Conservation (phyloP, 805 yeast species). For the Candida fluviatilis region DNA sequence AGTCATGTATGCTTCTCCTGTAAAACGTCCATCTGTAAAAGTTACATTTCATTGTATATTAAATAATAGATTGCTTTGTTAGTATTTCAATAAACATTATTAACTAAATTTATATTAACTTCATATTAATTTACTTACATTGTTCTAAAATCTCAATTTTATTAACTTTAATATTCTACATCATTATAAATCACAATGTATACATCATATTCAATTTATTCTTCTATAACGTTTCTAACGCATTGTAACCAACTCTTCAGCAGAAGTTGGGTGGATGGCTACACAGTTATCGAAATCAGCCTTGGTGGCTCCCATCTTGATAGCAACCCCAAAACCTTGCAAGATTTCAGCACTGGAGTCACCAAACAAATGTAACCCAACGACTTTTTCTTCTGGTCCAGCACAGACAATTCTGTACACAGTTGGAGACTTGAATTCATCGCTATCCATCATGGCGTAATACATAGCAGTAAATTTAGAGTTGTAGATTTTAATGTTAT, state of each 20-base stretch:
- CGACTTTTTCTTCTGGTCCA: conserved; percentile 86
- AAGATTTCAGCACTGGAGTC: conserved; percentile 87
- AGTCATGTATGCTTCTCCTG: too few relatives aligned
- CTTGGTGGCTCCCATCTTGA: conserved; percentile 99
- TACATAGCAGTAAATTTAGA: conserved; percentile 89
- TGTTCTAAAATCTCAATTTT: too few relatives aligned
- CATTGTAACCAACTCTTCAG: conserved; percentile 94
- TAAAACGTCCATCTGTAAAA: too few relatives aligned
- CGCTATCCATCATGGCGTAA: conserved; percentile 71
- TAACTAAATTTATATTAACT: too few relatives aligned
- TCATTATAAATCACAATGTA: too few relatives aligned
- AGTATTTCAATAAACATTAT: too few relatives aligned
- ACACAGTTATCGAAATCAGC: conserved; percentile 92
- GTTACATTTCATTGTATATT: too few relatives aligned
- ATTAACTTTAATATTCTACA: too few relatives aligned
- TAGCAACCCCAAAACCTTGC: conserved; percentile 98
- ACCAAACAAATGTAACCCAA: conserved; percentile 92
- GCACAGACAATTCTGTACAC: conserved; percentile 77
- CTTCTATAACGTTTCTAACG: too few relatives aligned
- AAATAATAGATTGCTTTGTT: too few relatives aligned
- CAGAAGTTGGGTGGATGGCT: conserved; percentile 98
- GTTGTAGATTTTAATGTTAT: conserved; percentile 74
- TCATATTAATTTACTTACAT: too few relatives aligned
- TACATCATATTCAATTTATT: too few relatives aligned
- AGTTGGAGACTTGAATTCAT: conserved; percentile 75